Conservation (phyloP, 2,329 filamentous ascomycete species). For the Lachnellula arida region DNA sequence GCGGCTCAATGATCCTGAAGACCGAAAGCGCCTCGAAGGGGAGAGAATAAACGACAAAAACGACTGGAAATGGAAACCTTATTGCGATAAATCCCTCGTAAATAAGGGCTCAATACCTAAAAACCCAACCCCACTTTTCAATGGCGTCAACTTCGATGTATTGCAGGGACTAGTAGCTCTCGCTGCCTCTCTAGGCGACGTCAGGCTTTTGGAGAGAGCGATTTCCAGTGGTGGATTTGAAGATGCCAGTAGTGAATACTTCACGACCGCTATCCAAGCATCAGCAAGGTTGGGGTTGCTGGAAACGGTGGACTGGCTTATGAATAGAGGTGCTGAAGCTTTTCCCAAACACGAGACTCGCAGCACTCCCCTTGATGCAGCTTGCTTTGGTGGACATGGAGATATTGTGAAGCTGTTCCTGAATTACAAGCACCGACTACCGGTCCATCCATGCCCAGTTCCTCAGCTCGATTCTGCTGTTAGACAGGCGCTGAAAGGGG, state of each 20-base stretch:
- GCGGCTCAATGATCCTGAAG: not conserved
- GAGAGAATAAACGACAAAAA: not conserved
- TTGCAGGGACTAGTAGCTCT: not conserved
- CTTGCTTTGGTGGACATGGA: not conserved
- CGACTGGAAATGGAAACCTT: not conserved
- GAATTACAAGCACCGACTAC: not conserved
- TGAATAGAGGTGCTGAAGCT: not conserved
- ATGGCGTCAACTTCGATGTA: not conserved
- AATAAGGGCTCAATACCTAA: not conserved
- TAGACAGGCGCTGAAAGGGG: not conserved
- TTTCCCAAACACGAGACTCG: not conserved
- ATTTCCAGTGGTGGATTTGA: not conserved
- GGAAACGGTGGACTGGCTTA: not conserved
- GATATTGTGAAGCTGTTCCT: not conserved
- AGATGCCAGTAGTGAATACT: not conserved
- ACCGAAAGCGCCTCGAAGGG: not conserved
- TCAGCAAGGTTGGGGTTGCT: not conserved
- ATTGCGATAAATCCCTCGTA: not conserved
- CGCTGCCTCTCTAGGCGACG: not conserved
- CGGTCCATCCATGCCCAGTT: not conserved
- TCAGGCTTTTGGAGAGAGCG: not conserved
- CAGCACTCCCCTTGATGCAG: not conserved
- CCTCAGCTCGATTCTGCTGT: not conserved
- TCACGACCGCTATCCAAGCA: not conserved
- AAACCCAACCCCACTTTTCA: not conserved